Conservation (phyloP, 129 eudicot species). For the Logfia minima region DNA sequence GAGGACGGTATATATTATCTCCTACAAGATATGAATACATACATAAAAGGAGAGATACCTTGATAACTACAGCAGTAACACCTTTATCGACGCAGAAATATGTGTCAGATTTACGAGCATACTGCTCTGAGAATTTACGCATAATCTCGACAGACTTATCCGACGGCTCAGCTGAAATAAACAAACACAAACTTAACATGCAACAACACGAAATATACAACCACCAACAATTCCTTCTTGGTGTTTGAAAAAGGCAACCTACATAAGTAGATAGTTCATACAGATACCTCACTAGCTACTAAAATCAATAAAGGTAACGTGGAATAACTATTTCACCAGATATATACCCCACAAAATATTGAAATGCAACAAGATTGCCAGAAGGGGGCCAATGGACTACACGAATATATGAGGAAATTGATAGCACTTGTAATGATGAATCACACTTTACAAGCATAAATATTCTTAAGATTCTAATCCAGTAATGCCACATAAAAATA, state of each 20-base stretch:
- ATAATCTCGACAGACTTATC: slow-evolving; percentile 90
- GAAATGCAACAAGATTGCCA: not conserved
- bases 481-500: too few relatives aligned
- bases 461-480: too few relatives aligned
- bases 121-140: slow-evolving; percentile 98
- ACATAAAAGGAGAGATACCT: slow-evolving; percentile 45
- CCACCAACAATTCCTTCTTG: not conserved
- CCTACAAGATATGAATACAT: not conserved
- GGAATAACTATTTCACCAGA: not conserved
- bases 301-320: not conserved
- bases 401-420: not conserved
- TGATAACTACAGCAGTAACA: slow-evolving; percentile 94
- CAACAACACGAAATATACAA: not conserved
- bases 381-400: not conserved
- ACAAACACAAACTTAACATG: not conserved
- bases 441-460: not conserved
- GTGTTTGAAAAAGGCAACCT: not conserved
- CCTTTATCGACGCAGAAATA: slow-evolving; percentile 90
- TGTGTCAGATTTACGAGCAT: slow-evolving; percentile 86
- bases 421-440: not conserved
- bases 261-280: not conserved
- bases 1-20: too few relatives aligned
- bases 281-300: not conserved
- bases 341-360: not conserved
- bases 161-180: slow-evolving; percentile 64